Conservation (phyloP, 305 asterid genomes). For the Plantago coronopus region DNA sequence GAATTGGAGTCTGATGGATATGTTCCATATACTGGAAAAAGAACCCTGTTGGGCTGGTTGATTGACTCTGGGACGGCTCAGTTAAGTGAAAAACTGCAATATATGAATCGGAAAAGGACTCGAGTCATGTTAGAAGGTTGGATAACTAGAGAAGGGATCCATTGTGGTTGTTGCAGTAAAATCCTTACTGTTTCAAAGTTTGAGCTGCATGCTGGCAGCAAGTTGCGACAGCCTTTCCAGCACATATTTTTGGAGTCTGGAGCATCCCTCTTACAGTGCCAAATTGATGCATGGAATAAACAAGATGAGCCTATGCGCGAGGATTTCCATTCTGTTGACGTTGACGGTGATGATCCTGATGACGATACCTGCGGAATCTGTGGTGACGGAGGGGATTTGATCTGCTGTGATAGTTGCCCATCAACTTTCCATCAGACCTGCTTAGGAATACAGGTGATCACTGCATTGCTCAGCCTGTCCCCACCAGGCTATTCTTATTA, state of each 20-base stretch:
- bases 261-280: conserved; percentile 80
- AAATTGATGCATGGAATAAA: conserved; percentile 83
- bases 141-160: conserved; percentile 91
- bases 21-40: conserved; percentile 72
- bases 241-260: conserved; percentile 85
- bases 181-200: conserved; percentile 86
- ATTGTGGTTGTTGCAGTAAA: conserved; percentile 97
- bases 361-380: conserved; percentile 92
- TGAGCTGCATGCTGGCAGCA: conserved; percentile 98
- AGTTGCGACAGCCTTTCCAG: conserved; percentile 81
- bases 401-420: conserved; percentile 98
- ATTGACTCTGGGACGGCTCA: conserved; percentile 68
- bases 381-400: conserved; percentile 97
- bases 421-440: conserved; percentile 93
- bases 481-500: neutral
- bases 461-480: conserved; percentile 17
- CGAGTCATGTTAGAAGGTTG: conserved; percentile 88
- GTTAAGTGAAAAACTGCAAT: conserved; percentile 77
- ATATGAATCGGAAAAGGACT: conserved; percentile 74
- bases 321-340: conserved; percentile 50
- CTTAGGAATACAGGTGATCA: conserved; percentile 67
- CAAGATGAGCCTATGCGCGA: conserved; percentile 60
- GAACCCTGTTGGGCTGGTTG: conserved; percentile 85
- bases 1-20: conserved; percentile 61
- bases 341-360: conserved; percentile 82